These are phyloP conservation scores for Thielaviopsis euricoi DNA, from an alignment of 2,329 filamentous ascomycete species.

Conservation along the genomic window DNA sequence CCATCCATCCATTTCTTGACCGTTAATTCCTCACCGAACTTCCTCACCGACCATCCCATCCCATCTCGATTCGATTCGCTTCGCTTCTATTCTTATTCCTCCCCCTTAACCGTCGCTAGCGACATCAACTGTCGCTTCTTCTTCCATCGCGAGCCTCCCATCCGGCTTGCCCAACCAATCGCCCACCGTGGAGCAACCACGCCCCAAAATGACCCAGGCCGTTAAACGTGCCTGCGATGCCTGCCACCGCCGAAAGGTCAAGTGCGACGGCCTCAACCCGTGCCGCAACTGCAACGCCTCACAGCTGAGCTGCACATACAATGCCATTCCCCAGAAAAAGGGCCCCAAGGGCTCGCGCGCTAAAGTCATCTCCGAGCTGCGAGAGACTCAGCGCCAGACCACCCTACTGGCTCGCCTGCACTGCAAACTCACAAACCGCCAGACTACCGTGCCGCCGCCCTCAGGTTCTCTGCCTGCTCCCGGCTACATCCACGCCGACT, in stretches of 20 bases:
- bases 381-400: constrained; percentile 51
- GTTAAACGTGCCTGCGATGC: constrained; percentile 53
- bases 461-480: constrained; percentile 31
- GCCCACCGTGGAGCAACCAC: constrained; percentile 5
- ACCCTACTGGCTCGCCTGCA: constrained; percentile 46
- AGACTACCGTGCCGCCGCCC: constrained; percentile 19
- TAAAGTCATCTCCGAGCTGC: constrained; percentile 59
- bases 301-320: constrained; percentile 54
- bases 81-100: not conserved
- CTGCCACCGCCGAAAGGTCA: constrained; percentile 59
- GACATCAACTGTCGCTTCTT: not conserved
- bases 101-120: not conserved
- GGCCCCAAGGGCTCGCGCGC: constrained; percentile 58
- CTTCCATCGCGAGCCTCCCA: not conserved
- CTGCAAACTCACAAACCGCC: constrained; percentile 36
- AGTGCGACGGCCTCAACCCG: constrained; percentile 54
- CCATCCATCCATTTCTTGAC: not conserved
- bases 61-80: not conserved
- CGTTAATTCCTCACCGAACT: not conserved
- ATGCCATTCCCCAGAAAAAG: constrained; percentile 60
- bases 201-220: constrained; percentile 29
- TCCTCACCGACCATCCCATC: not conserved
- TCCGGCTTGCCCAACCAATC: not conserved
- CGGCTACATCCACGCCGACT: constrained; percentile 42
- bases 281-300: constrained; percentile 56